Evolutionary conservation across 306 rosid species (phyloP).

Genomic region (Rosa chinensis): DNA sequence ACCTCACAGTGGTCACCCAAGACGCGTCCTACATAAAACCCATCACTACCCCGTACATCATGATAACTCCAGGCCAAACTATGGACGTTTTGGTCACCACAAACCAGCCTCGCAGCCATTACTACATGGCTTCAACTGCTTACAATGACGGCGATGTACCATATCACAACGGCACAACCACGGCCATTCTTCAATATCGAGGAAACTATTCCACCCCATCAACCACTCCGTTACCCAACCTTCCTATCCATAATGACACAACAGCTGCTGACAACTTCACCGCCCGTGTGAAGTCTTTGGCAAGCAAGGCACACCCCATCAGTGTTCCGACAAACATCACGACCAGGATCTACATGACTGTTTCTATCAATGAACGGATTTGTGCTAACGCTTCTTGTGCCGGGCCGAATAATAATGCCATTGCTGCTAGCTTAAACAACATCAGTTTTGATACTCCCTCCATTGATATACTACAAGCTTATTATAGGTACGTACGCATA

Average conservation of each 20-base stretch:
- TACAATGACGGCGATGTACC: conserved; percentile 9
- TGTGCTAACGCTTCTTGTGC: conserved; percentile 28
- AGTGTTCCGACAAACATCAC: conserved; percentile 27
- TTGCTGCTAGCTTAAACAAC: conserved; percentile 36
- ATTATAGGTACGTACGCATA: conserved; percentile 24
- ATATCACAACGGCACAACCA: conserved; percentile 16
- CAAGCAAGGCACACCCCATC: conserved; percentile 30
- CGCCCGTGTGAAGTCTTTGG: conserved; percentile 24
- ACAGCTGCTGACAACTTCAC: conserved; percentile 23
- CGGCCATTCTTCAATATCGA: conserved; percentile 29
- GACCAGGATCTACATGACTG: conserved; percentile 23
- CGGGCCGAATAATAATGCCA: conserved; percentile 24
- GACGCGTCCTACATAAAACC: conserved; percentile 46
- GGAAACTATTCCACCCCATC: conserved; percentile 20
- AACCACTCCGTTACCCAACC: conserved; percentile 21
- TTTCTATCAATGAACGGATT: conserved; percentile 27
- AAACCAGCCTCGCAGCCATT: conserved; percentile 21
- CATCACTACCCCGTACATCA: conserved; percentile 26
- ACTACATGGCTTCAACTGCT: conserved; percentile 36
- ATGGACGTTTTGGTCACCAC: conserved; percentile 46
- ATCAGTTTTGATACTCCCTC: conserved; percentile 32
- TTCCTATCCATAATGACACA: conserved; percentile 20
- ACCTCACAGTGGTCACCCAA: conserved; percentile 30
- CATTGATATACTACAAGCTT: conserved; percentile 33
- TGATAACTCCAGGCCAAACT: conserved; percentile 52